Evolutionary conservation across 257 asterid species (phyloP).

Genomic region (Ajuga chamaepitys): DNA sequence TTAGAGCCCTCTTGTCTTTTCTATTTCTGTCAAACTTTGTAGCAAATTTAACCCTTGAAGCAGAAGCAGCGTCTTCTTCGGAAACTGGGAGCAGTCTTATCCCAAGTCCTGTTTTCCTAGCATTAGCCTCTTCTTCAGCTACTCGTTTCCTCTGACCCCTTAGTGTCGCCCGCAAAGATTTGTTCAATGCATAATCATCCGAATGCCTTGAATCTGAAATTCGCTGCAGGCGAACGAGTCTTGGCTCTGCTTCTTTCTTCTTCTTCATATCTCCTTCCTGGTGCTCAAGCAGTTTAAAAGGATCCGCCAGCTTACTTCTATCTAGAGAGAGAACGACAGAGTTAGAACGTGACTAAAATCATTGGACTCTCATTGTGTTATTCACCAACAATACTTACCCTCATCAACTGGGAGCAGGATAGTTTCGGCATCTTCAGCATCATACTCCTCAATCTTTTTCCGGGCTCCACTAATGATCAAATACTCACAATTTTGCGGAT

Average conservation of each 20-base stretch:
- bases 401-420: constrained; percentile 72
- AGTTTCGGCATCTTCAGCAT: constrained; percentile 92
- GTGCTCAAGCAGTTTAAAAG: constrained; percentile 91
- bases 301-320: constrained; percentile 69
- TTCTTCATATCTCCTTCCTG: constrained; percentile 83
- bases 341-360: not conserved
- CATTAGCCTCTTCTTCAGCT: constrained; percentile 73
- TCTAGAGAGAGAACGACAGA: constrained; percentile 30
- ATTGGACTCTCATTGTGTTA: not conserved
- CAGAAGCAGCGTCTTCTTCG: constrained; percentile 61
- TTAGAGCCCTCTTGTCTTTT: constrained; percentile 73
- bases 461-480: constrained; percentile 78
- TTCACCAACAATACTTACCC: constrained; percentile 34
- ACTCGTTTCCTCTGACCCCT: constrained; percentile 88
- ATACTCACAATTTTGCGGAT: constrained; percentile 82
- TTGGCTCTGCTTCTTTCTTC: constrained; percentile 93
- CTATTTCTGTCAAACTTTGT: constrained; percentile 56
- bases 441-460: constrained; percentile 75
- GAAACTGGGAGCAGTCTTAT: constrained; percentile 71
- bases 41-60: constrained; percentile 58
- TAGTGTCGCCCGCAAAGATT: constrained; percentile 60
- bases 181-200: constrained; percentile 82
- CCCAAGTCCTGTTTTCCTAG: constrained; percentile 73
- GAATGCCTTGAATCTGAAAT: constrained; percentile 78
- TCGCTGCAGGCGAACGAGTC: constrained; percentile 78